Percentiles rank a stretch among this genome's conserved stretches.
Conservation (phyloP, 225 moss, liverwort and hornwort genomes). For the Thuidium tamariscinum region DNA sequence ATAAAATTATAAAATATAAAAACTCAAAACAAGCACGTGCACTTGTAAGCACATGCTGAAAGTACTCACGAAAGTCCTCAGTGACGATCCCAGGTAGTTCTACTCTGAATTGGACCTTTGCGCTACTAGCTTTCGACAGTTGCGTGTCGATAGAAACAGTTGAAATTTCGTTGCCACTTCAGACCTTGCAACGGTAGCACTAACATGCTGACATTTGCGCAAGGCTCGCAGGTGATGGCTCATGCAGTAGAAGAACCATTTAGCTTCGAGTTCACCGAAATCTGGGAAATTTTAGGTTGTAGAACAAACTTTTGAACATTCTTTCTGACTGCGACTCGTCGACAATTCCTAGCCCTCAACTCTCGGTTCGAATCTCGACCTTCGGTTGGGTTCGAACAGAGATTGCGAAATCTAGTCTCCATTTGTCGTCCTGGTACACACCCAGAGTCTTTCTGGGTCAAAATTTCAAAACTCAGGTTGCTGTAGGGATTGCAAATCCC, state of each 20-base stretch:
- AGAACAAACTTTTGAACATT: neutral
- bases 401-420: neutral
- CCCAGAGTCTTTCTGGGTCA: neutral
- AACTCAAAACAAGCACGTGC: neutral
- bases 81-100: neutral
- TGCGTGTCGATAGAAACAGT: neutral
- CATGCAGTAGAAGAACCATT: neutral
- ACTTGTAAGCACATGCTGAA: neutral
- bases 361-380: neutral
- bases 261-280: neutral
- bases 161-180: neutral
- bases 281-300: neutral
- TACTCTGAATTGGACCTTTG: neutral
- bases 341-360: neutral
- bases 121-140: neutral
- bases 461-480: neutral
- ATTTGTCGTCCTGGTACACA: neutral
- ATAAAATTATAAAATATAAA: neutral
- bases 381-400: neutral
- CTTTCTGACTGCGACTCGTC: neutral
- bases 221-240: neutral
- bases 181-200: neutral
- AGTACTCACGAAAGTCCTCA: neutral
- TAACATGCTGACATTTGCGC: neutral
- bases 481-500: neutral